Evolutionary conservation across 768 basidiomycete species (phyloP).

Genomic region (Fistulinella prunicolor): DNA sequence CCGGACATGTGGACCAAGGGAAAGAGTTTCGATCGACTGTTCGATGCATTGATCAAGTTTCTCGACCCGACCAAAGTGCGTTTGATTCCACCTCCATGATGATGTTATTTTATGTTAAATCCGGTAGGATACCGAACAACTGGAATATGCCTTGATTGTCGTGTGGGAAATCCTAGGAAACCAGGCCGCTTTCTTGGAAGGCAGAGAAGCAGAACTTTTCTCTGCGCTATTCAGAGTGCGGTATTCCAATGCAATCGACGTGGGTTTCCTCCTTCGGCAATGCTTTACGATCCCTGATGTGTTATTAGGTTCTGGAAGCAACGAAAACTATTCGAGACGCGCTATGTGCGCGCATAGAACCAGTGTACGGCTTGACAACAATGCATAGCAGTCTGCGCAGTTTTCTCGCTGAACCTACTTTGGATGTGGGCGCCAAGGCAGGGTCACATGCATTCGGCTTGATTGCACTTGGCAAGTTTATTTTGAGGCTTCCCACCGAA

Average conservation of each 20-base stretch:
- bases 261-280: slow-evolving; percentile 34
- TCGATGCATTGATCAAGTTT: slow-evolving; percentile 61
- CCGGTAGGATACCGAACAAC: slow-evolving; percentile 54
- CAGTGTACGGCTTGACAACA: slow-evolving; percentile 82
- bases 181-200: slow-evolving; percentile 70
- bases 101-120: not conserved
- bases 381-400: slow-evolving; percentile 69
- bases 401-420: slow-evolving; percentile 55
- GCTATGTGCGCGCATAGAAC: slow-evolving; percentile 67
- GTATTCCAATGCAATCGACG: slow-evolving; percentile 68
- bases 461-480: slow-evolving; percentile 79
- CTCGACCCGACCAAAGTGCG: slow-evolving; percentile 62
- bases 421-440: slow-evolving; percentile 55
- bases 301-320: slow-evolving; percentile 69
- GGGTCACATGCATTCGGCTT: slow-evolving; percentile 79
- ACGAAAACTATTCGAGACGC: slow-evolving; percentile 79
- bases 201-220: slow-evolving; percentile 76
- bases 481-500: slow-evolving; percentile 74
- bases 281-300: not conserved
- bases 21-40: slow-evolving; percentile 66
- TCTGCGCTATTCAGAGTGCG: slow-evolving; percentile 66
- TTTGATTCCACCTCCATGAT: slow-evolving; percentile 7
- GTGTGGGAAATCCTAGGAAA: slow-evolving; percentile 82
- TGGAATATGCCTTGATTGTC: slow-evolving; percentile 78
- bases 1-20: slow-evolving; percentile 71